Evolutionary conservation across 2,329 filamentous ascomycete genomes (phyloP).

Genomic region (Trichoderma koningiopsis): DNA sequence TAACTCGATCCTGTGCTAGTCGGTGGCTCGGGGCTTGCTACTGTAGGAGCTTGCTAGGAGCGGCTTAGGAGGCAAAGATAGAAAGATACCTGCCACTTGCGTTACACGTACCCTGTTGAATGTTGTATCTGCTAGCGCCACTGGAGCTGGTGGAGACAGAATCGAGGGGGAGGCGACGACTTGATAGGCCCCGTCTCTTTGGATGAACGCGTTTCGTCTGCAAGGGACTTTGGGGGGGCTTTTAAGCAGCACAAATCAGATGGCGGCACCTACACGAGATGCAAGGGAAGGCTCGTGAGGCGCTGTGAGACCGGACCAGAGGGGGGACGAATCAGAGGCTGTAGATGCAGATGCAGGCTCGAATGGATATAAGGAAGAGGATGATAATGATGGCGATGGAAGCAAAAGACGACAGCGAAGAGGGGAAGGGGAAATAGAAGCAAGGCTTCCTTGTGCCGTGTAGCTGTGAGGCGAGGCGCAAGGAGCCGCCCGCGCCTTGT

Average conservation of each 20-base stretch:
- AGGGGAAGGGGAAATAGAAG: neutral
- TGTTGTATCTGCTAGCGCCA: constrained; percentile 22
- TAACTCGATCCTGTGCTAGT: constrained; percentile 20
- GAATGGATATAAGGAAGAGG: neutral
- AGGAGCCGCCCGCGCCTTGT: constrained; percentile 1
- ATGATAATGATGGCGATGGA: neutral
- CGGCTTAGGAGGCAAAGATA: neutral
- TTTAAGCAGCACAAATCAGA: constrained; percentile 16
- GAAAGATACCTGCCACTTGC: constrained; percentile 7
- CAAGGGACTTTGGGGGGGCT: constrained; percentile 14
- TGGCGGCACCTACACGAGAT: constrained; percentile 11
- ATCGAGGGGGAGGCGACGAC: constrained; percentile 12
- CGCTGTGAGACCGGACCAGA: constrained; percentile 15
- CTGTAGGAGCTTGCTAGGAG: constrained; percentile 9
- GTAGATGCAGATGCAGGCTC: neutral
- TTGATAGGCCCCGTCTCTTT: constrained; percentile 16
- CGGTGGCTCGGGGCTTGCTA: neutral
- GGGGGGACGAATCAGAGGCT: constrained; percentile 1
- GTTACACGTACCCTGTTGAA: constrained; percentile 19
- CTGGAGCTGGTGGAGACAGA: constrained; percentile 20
- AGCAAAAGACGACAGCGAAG: neutral
- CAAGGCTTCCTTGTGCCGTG: neutral
- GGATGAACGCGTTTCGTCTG: constrained; percentile 24
- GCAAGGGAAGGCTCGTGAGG: constrained; percentile 19
- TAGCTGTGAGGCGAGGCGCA: neutral